Evolutionary conservation across 306 rosid species (phyloP), one percentile per base, ranked within the genome.

Genomic region (Pyrus bretschneideri): DNA sequence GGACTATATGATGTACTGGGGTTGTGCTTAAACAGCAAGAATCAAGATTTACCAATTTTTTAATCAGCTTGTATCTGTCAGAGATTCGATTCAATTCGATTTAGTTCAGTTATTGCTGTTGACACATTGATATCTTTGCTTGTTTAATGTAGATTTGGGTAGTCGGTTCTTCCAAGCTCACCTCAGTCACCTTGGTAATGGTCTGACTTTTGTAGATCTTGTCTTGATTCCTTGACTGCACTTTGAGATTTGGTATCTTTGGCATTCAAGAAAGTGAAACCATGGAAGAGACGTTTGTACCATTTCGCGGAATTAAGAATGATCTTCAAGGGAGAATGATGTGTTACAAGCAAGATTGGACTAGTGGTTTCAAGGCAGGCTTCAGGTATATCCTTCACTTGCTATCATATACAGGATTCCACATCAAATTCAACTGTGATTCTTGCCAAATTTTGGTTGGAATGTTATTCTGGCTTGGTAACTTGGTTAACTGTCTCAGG

Each of bases 301-400:
- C 96, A 6, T 85, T 90, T 80, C 83, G 91, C 1, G 92, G 96
- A 71, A 90, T 90, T 63, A 90, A 79, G 81, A 83, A 86, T 78
- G 96, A 88, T 79, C 74, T 90, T 78, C 80, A 62, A 51, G 80
- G 85, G 78, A 88, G 96, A 76, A 75, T 88, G 68, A 81, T 55
- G 83, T 90, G 91, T 78, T 90, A 88, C 91, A 90, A 83, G 82
- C 88, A 90, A 71, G 96, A 90, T 38, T 90, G 96, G 96, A 88
- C 83, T 57, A 84, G 88, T 81, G 96, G 91, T 71, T 75, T 86
- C 80, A 72, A 45, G 1, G 88, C 92, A 78, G 96, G 96, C 31
- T 83, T 85, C 82, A 85, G 92, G 96, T 90, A 80, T 72, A 62
- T 52, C n/a, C 31, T 73, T 59, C 68, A 65, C 46, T 63, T 77